phyloP scores from a whole-genome alignment of 176 grass and related monocot species.

The Avena eriantha region DNA sequence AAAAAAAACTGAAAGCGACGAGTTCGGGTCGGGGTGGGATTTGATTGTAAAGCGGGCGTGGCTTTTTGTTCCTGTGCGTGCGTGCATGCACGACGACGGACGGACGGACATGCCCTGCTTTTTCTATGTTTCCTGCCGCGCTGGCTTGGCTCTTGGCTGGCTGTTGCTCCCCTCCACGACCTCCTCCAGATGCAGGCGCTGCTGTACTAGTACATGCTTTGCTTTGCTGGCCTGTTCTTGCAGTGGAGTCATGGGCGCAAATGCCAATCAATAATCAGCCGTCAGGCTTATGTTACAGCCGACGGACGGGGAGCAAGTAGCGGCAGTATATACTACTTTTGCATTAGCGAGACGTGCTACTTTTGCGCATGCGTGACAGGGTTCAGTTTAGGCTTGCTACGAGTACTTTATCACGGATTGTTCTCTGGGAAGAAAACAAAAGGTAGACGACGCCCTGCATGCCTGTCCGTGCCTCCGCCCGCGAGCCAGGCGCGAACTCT shows the following conservation, averaged over 20 bases:
- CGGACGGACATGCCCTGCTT: slow-evolving; percentile 32
- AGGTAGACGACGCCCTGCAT: neutral
- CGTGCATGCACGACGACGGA: slow-evolving; percentile 34
- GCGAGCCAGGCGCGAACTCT: neutral
- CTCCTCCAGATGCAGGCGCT: slow-evolving; percentile 5
- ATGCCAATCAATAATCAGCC: neutral
- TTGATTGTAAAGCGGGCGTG: slow-evolving; percentile 12
- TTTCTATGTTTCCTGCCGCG: slow-evolving; percentile 26
- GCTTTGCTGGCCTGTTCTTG: neutral
- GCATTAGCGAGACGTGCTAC: neutral
- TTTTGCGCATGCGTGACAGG: neutral
- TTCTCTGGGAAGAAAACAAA: slow-evolving; percentile 1
- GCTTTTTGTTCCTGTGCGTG: neutral
- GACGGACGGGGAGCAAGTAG: too few species aligned
- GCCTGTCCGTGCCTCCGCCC: neutral
- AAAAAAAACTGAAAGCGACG: neutral
- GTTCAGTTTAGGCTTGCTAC: neutral
- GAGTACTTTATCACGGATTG: neutral
- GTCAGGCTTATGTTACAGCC: neutral
- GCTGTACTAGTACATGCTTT: neutral
- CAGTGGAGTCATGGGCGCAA: neutral
- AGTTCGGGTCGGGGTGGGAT: neutral
- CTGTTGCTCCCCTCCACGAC: slow-evolving; percentile 34
- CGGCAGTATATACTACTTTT: neutral
- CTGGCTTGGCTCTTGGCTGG: neutral